phyloP scores from a whole-genome alignment of 768 basidiomycete species.

The Psilocybe azurescens region DNA sequence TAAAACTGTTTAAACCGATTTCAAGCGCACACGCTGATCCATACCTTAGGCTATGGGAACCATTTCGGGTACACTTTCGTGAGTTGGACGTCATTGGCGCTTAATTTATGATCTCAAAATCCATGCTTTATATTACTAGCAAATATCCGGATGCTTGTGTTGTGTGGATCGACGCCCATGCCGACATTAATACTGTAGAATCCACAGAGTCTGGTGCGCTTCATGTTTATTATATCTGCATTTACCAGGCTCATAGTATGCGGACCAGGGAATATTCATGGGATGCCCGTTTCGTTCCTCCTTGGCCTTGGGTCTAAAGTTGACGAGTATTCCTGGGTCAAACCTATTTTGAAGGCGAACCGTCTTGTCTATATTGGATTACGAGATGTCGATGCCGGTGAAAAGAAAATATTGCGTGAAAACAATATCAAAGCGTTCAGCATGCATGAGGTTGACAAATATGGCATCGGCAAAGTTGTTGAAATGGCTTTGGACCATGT shows the following conservation, averaged over 20 bases:
- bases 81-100: slow-evolving; percentile 24
- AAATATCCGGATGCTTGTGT: slow-evolving; percentile 83
- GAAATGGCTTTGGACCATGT: slow-evolving; percentile 97
- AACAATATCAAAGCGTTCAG: slow-evolving; percentile 85
- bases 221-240: slow-evolving; percentile 11
- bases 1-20: slow-evolving; percentile 17
- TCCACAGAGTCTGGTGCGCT: slow-evolving; percentile 74
- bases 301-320: slow-evolving; percentile 56
- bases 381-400: slow-evolving; percentile 89
- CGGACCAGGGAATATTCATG: slow-evolving; percentile 87
- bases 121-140: slow-evolving; percentile 39
- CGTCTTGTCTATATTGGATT: slow-evolving; percentile 96
- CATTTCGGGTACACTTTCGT: slow-evolving; percentile 87
- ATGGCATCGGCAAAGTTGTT: slow-evolving; percentile 93
- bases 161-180: slow-evolving; percentile 97
- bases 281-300: slow-evolving; percentile 97
- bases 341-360: slow-evolving; percentile 68
- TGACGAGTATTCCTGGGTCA: slow-evolving; percentile 55
- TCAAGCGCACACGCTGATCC: slow-evolving; percentile 11
- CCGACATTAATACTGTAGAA: slow-evolving; percentile 92
- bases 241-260: slow-evolving; percentile 4
- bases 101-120: slow-evolving; percentile 8
- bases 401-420: slow-evolving; percentile 85
- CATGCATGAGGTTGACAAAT: slow-evolving; percentile 91
- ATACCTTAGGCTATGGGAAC: slow-evolving; percentile 80